Percentiles rank a stretch among this genome's conserved stretches.
Evolutionary conservation across 805 yeast genomes (phyloP).

Genomic region (Pichia heedii): DNA sequence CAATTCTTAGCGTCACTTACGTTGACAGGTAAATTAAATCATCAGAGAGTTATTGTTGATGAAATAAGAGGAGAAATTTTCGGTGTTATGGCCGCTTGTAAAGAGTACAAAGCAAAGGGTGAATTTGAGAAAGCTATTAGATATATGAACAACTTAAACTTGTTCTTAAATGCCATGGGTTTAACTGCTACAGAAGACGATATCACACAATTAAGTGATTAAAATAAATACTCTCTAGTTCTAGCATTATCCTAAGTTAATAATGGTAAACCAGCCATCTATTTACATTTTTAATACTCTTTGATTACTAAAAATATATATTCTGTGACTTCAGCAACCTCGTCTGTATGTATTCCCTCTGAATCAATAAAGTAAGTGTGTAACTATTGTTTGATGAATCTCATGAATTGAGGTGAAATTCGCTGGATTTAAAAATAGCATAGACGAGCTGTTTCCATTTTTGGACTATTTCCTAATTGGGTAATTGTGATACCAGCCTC

Average conservation of each 20-base stretch:
- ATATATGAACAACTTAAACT: constrained; percentile 64
- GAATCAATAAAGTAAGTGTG: too few relatives aligned
- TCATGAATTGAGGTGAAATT: not conserved
- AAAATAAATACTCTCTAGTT: not conserved
- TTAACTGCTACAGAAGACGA: constrained; percentile 85
- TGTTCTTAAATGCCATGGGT: constrained; percentile 95
- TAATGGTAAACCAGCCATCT: not conserved
- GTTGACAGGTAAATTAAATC: constrained; percentile 79
- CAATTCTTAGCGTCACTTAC: constrained; percentile 93
- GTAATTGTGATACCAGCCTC: not conserved
- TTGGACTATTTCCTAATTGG: not conserved
- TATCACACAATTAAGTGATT: constrained; percentile 55
- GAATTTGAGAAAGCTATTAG: constrained; percentile 44
- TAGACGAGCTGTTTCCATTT: not conserved
- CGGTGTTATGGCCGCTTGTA: constrained; percentile 75
- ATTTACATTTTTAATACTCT: not conserved
- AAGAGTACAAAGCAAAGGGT: constrained; percentile 29
- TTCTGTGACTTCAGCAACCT: not conserved
- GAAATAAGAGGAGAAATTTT: constrained; percentile 91
- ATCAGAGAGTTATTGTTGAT: constrained; percentile 89
- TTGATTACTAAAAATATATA: not conserved
- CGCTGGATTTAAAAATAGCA: not conserved
- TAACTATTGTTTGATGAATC: too few relatives aligned
- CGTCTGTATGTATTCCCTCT: too few relatives aligned
- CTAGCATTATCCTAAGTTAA: too few relatives aligned